Base-by-base conservation (phyloP, 768 basidiomycete species). In the Boletus subparvulus region DNA sequence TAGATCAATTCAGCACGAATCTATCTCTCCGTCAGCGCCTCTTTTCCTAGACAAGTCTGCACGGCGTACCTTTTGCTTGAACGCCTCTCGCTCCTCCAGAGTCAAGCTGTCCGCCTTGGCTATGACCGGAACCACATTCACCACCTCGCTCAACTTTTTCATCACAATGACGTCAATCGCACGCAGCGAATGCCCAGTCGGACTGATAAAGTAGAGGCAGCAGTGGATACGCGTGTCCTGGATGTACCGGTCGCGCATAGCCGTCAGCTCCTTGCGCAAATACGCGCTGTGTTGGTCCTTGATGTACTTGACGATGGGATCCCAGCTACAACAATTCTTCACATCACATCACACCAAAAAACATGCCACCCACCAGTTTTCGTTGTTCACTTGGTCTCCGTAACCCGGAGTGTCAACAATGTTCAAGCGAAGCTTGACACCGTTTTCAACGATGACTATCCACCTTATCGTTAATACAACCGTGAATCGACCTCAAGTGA, bases 261-360 rank as follows among this genome's bases (percentile, higher is more conserved):
- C 96, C 3, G 97, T 98, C 61, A 98, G 81, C 79, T 99, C 96
- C 77, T 99, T 98, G 75, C 97, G 92, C 52, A 99, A 84, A 76
- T 97, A 99, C 37, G 94, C 93, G 71, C 92, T 94, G 80, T 98
- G 96, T 72, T 98, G 96, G 81, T 98, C 96, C 79, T 95, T 94
- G 80, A 98, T 98, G 74, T 99, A 97, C 75, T 97, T 98, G 72
- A 98, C 83, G 67, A 99, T 98, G 42, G 96, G 92, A 69, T 99
- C 96, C 96, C 96, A 99, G 81, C 92, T 95, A 58, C n/a, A 61
- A 10, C 2, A 32, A 41, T 0, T 36, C 39, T 45, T 64, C 16
- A 60, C 56, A 45, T 50, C 55, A 39, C 32, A 1, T 37, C 47
- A 39, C 33, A 4, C 33, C 24, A 50, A 32, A 42, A 48, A 46